Conservation (phyloP, 1,284 basidiomycete genomes). For the Salmacisia buchloeana region DNA sequence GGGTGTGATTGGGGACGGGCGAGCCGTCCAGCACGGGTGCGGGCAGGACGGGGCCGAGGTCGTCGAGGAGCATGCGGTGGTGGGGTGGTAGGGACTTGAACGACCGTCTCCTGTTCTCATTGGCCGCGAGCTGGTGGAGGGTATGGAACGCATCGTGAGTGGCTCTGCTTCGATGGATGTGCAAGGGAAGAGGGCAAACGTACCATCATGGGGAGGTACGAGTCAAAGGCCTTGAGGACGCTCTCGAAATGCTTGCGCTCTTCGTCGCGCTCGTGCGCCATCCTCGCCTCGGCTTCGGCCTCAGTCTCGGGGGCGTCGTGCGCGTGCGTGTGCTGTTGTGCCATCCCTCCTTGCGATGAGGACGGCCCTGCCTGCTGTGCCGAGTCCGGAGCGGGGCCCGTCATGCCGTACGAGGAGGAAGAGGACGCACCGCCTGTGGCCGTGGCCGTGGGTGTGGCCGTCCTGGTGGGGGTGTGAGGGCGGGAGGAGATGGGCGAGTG, state of each 20-base stretch:
- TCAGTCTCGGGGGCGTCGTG: not conserved
- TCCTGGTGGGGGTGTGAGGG: not conserved
- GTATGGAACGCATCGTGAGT: conserved; percentile 3
- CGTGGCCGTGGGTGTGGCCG: not conserved
- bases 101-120: conserved; percentile 36
- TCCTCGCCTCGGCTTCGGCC: not conserved
- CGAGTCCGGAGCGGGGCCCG: no score
- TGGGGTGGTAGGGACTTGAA: conserved; percentile 32
- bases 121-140: conserved; percentile 26
- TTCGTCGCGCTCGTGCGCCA: not conserved
- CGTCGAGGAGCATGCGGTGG: conserved; percentile 35
- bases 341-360: no score
- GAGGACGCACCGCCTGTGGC: no score
- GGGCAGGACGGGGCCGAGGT: conserved; percentile 22
- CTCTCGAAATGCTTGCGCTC: conserved; percentile 41
- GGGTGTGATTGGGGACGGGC: not conserved
- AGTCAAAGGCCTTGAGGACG: conserved; percentile 41
- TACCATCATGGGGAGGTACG: conserved; percentile 42
- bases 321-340: no score
- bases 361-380: no score
- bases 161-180: not conserved
- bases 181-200: not conserved
- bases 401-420: no score
- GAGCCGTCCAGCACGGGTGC: conserved; percentile 19
- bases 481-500: not conserved